Evolutionary conservation across 495 filamentous ascomycete species (phyloP), one percentile per base, ranked within the genome.

Genomic region (Penicillium taxi): DNA sequence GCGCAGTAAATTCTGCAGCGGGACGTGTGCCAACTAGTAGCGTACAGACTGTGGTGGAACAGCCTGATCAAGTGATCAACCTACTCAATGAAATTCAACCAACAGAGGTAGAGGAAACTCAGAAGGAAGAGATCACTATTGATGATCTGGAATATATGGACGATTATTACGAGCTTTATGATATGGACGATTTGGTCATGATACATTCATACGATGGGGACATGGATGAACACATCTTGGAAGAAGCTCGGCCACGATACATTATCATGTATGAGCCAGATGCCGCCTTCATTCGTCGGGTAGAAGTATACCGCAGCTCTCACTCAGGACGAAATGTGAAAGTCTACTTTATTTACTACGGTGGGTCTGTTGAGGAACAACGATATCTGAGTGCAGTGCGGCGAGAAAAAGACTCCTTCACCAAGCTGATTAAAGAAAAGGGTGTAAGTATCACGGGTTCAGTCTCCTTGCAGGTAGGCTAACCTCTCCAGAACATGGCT

Each of bases 211-310:
- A 94, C 57, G 82, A 85, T 52, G 91, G 88, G 7, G 91, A 98
- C 54, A 84, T 88, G 71, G 93, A 96, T 62, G 93, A 96, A 50
- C 85, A 94, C 58, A 69, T 96, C 14, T 73, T 98, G 2, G 93
- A 96, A 55, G 91, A 98, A 62, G 68, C 88, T 39, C 86, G 83
- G 37, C 91, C 91, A 1, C 79, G 84, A 25, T 96, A 94, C 59
- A 86, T 98, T 29, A 84, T 98, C 53, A 96, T 98, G 91, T 98
- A 96, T 58, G 90, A 96, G 54, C 88, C 93, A 12, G 89, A 96
- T 48, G 75, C 88, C n/a, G 77, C 88, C 4, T 98, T 98, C 58
- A 94, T 96, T 47, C 79, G 93, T 23, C 70, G 93, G 17, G 82
- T 98, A 6, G 91, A 98, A 50, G 89, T 96, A 4, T 98, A 96